Base-by-base conservation (phyloP, 805 yeast genomes). In the Candida nemodendra region DNA sequence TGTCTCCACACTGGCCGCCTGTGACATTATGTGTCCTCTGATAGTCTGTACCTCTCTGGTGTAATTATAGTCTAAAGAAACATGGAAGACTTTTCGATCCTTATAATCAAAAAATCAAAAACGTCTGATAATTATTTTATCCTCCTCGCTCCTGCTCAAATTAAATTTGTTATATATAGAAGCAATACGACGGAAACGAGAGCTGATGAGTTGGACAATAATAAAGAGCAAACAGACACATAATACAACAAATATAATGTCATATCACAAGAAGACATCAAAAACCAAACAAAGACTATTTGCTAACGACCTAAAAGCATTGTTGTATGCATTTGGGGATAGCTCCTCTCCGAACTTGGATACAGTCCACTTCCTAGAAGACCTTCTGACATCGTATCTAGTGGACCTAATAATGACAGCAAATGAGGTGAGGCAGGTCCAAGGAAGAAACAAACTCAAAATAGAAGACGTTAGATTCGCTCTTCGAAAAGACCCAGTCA, bases 391-490 rank as follows among this genome's bases (percentile, higher is more conserved):
- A 9, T 76, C 75, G 27, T 84, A 82, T 56, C 59, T 84, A 27
- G 71, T 75, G 3, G 83, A 78, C 51, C 68, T 82, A 9, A 62
- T 63, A 14, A 46, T 54, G 36, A 55, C 67, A 68, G 87, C 64
- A 64, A 76, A 46, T 73, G 74, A 47, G 78, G 82, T 12, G 54
- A 69, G 44, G 53, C 71, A 17, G 66, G 71, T 46, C 69, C 86
- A 24, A 62, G 48, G 50, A 1, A 65, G 88, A 26, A 76, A 69
- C 43, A 84, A 82, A 59, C 70, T 84, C 47, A 79, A 78, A 47
- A 78, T 83, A 13, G 89, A 82, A 29, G 90, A 84, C 53, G 77
- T 84, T 62, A 78, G 76, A 55, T 84, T 81, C 59, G 85, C 83
- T 0, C 58, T 84, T 35, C 62, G 89, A 30, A 72, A 71, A 38